These are phyloP conservation scores for Boletus coccyginus DNA, from an alignment of 768 basidiomycete genomes.

Conservation along the genomic window DNA sequence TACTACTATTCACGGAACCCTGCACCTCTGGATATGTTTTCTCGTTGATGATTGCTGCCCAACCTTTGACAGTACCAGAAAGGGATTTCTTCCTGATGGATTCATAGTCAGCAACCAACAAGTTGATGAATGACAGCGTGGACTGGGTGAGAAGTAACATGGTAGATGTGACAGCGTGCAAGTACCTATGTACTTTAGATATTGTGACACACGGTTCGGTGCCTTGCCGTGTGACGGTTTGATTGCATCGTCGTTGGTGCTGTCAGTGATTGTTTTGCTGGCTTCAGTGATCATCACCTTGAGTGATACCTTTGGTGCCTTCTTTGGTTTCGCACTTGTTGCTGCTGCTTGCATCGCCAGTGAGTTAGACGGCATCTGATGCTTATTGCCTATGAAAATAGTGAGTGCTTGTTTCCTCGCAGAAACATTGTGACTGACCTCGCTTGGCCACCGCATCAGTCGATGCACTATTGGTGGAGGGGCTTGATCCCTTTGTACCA, in stretches of 20 bases:
- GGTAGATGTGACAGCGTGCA: not conserved
- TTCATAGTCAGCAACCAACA: conserved; percentile 1
- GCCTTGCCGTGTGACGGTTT: not conserved
- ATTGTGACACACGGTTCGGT: not conserved
- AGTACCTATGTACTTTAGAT: not conserved
- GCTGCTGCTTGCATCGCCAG: not conserved
- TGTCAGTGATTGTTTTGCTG: not conserved
- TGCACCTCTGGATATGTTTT: not conserved
- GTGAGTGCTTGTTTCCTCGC: not conserved
- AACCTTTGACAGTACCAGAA: not conserved
- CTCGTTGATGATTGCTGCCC: not conserved
- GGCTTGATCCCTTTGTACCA: not conserved
- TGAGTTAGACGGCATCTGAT: not conserved
- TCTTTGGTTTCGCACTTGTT: not conserved
- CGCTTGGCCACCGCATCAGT: not conserved
- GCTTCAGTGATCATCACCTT: not conserved
- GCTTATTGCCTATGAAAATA: not conserved
- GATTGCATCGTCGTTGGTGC: not conserved
- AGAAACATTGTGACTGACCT: not conserved
- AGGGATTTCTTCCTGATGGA: not conserved
- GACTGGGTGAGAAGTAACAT: conserved; percentile 6
- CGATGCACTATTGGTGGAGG: not conserved
- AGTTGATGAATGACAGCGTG: not conserved
- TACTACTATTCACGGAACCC: too few relatives aligned
- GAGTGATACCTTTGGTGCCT: not conserved